phyloP scores from a whole-genome alignment of 257 asterid species.

The Primulina tabacum region DNA sequence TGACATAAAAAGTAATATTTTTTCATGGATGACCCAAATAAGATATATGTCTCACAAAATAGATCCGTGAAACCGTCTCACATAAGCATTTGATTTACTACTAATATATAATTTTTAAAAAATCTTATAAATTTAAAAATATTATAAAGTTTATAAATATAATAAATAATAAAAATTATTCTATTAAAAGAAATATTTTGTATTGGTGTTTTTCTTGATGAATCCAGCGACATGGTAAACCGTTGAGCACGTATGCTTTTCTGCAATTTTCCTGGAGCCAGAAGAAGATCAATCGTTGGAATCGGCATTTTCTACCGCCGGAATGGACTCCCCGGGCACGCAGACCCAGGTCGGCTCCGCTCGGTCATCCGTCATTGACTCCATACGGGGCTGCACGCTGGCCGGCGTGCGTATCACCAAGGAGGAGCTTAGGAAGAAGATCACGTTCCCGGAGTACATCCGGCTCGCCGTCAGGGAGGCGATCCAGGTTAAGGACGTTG shows the following conservation, averaged over 20 bases:
- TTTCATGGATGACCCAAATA: too few species aligned
- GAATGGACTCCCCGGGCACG: constrained; percentile 39
- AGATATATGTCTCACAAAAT: too few species aligned
- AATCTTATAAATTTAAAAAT: too few species aligned
- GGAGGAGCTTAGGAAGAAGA: constrained; percentile 65
- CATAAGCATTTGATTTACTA: too few species aligned
- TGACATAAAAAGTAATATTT: too few species aligned
- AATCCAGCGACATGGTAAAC: neutral
- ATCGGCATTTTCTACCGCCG: neutral
- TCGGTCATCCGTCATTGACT: constrained; percentile 66
- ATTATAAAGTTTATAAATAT: too few species aligned
- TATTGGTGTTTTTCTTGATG: neutral
- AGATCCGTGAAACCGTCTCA: too few species aligned
- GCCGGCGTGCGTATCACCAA: constrained; percentile 59
- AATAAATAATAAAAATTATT: too few species aligned
- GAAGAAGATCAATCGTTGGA: neutral
- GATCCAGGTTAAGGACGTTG: constrained; percentile 52
- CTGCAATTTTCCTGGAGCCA: neutral
- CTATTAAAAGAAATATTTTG: too few species aligned
- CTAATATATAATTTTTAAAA: too few species aligned
- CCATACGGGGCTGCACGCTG: constrained; percentile 63
- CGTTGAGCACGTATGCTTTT: neutral
- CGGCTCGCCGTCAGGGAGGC: constrained; percentile 74
- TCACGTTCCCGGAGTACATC: constrained; percentile 69
- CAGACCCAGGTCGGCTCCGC: constrained; percentile 43